Evolutionary conservation across 2,329 filamentous ascomycete species (phyloP).

Genomic region (Calonectria montana): DNA sequence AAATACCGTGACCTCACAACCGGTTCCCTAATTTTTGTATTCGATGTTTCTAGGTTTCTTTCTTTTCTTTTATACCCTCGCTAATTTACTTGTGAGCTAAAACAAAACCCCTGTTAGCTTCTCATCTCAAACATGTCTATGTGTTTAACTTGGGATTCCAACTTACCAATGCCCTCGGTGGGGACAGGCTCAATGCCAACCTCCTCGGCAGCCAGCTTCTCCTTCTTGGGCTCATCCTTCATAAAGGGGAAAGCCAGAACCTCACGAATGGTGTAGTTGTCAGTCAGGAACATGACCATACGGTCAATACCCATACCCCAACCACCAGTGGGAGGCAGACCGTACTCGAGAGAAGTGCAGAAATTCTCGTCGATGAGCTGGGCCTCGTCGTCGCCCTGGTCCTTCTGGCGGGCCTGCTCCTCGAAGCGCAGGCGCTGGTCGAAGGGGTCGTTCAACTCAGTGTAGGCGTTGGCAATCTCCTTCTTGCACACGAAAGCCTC

Average conservation of each 20-base stretch:
- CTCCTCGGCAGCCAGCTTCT: constrained; percentile 54
- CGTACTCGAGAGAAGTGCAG: constrained; percentile 88
- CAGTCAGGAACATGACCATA: constrained; percentile 93
- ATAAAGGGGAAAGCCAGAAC: constrained; percentile 98
- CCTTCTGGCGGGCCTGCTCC: constrained; percentile 96
- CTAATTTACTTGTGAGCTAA: constrained; percentile 47
- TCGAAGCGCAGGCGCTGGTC: constrained; percentile 88
- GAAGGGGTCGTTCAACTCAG: constrained; percentile 92
- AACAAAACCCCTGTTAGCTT: constrained; percentile 25
- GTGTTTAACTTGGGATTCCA: not conserved
- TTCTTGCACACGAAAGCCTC: constrained; percentile 84
- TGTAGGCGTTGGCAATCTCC: constrained; percentile 97
- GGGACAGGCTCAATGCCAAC: constrained; percentile 42
- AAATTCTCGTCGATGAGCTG: constrained; percentile 97
- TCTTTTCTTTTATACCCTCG: not conserved
- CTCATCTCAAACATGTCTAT: not conserved
- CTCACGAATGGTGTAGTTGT: constrained; percentile 95
- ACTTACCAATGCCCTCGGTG: constrained; percentile 43
- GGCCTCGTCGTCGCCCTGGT: constrained; percentile 95
- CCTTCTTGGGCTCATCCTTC: constrained; percentile 74
- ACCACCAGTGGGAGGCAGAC: constrained; percentile 91
- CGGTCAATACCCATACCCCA: constrained; percentile 98
- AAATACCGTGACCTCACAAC: constrained; percentile 4
- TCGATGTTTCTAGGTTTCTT: constrained; percentile 13
- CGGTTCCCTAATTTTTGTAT: constrained; percentile 18